These are phyloP conservation scores for Hypoxylon cercidicola DNA, from an alignment of 495 filamentous ascomycete genomes.

Conservation along the genomic window DNA sequence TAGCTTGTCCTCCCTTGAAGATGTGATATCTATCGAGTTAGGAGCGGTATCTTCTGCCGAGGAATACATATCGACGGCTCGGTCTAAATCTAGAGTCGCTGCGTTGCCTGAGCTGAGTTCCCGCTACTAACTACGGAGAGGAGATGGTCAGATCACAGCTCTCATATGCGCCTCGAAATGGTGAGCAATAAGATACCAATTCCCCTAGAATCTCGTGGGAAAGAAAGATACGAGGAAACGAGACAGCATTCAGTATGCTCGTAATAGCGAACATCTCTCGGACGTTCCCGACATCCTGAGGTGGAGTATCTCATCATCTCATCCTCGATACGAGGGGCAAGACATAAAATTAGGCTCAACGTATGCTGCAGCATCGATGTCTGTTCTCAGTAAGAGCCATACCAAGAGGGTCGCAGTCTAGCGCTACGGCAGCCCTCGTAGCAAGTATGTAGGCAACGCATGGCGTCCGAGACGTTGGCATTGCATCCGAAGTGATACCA, in stretches of 20 bases:
- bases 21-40: constrained; percentile 19
- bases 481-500: background rate
- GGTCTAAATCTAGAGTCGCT: background rate
- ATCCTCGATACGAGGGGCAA: constrained; percentile 4
- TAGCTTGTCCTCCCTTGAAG: constrained; percentile 26
- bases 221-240: too few relatives aligned
- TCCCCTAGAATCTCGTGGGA: too few relatives aligned
- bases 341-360: constrained; percentile 29
- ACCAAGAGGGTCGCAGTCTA: background rate
- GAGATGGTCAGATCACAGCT: too few relatives aligned
- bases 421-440: background rate
- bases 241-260: too few relatives aligned
- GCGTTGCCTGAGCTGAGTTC: background rate
- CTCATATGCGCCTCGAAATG: too few relatives aligned
- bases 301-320: background rate
- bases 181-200: too few relatives aligned
- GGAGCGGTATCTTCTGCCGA: constrained; percentile 17
- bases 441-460: background rate
- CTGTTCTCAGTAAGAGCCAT: background rate
- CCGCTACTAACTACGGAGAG: background rate
- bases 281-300: too few relatives aligned
- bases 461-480: background rate
- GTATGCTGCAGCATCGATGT: constrained; percentile 15
- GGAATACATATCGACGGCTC: constrained; percentile 10
- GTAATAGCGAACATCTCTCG: too few relatives aligned